Conservation (phyloP, 352 stramenopile species). For the Phytophthora ramorum region DNA sequence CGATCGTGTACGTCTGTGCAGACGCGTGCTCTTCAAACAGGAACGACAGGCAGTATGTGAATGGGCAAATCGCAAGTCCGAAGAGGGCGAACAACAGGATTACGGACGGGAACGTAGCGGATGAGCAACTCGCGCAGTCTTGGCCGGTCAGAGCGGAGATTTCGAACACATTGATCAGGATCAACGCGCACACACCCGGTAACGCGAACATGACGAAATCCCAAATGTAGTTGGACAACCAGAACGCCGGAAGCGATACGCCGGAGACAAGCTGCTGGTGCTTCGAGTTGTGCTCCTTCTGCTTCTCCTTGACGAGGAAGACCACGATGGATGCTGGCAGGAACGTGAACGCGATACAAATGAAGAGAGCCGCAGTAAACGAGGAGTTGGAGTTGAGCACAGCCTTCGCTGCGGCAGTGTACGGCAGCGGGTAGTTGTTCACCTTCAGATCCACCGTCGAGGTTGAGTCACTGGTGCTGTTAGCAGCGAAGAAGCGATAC, state of each 20-base stretch:
- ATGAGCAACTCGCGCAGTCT: conserved; percentile 50
- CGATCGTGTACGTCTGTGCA: conserved; percentile 66
- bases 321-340: conserved; percentile 90
- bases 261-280: conserved; percentile 95
- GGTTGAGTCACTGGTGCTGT: conserved; percentile 5
- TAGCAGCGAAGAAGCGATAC: conserved; percentile 51
- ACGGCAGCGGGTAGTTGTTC: conserved; percentile 52
- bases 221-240: conserved; percentile 94
- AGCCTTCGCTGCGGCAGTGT: conserved; percentile 37
- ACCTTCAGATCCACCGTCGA: conserved; percentile 42
- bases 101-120: conserved; percentile 46
- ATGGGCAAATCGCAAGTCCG: conserved; percentile 54
- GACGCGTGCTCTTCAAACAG: conserved; percentile 58
- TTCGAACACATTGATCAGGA: conserved; percentile 50
- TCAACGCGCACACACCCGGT: conserved; percentile 39
- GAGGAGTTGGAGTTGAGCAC: conserved; percentile 60
- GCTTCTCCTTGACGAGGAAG: conserved; percentile 95
- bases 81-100: conserved; percentile 64
- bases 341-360: conserved; percentile 91
- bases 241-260: conserved; percentile 93
- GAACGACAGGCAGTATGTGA: conserved; percentile 69
- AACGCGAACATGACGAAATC: conserved; percentile 93
- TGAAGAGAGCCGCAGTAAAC: conserved; percentile 47
- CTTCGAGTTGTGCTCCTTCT: conserved; percentile 92
- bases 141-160: conserved; percentile 46